These are phyloP conservation scores for Suhomyces canberraensis DNA, from an alignment of 805 yeast species.

Conservation along the genomic window DNA sequence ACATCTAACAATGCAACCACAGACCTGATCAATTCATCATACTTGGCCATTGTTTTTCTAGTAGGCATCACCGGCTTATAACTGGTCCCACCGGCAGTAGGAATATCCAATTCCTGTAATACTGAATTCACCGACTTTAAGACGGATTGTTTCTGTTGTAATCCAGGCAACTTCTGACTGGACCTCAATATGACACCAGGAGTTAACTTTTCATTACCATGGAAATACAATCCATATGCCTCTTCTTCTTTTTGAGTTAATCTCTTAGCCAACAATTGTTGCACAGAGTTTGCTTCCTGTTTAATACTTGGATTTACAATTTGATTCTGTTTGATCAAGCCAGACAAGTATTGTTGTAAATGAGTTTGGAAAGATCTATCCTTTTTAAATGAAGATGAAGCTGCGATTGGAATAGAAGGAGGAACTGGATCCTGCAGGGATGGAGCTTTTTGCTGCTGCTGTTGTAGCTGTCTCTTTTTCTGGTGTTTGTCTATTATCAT, in stretches of 20 bases:
- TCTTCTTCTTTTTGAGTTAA: constrained; percentile 77
- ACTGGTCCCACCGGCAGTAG: constrained; percentile 49
- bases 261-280: constrained; percentile 48
- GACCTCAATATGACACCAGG: constrained; percentile 87
- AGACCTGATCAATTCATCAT: constrained; percentile 68
- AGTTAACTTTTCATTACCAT: constrained; percentile 60
- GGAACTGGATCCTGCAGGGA: constrained; percentile 47
- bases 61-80: constrained; percentile 87
- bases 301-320: constrained; percentile 21
- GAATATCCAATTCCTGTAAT: constrained; percentile 74
- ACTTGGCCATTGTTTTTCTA: constrained; percentile 66
- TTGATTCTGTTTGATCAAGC: constrained; percentile 33
- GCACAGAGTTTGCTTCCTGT: constrained; percentile 38
- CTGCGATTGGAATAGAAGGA: constrained; percentile 55
- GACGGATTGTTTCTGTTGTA: constrained; percentile 61
- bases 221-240: constrained; percentile 78
- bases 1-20: constrained; percentile 75
- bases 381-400: constrained; percentile 46
- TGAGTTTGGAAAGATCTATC: constrained; percentile 44
- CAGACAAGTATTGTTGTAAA: constrained; percentile 40
- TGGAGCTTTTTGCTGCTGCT: constrained; percentile 15
- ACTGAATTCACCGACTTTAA: constrained; percentile 70
- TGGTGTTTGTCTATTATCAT: constrained; percentile 65
- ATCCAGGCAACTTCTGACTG: constrained; percentile 43
- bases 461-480: constrained; percentile 50